Evolutionary conservation across 768 basidiomycete species (phyloP).

Genomic region (Calocybe cyanea): DNA sequence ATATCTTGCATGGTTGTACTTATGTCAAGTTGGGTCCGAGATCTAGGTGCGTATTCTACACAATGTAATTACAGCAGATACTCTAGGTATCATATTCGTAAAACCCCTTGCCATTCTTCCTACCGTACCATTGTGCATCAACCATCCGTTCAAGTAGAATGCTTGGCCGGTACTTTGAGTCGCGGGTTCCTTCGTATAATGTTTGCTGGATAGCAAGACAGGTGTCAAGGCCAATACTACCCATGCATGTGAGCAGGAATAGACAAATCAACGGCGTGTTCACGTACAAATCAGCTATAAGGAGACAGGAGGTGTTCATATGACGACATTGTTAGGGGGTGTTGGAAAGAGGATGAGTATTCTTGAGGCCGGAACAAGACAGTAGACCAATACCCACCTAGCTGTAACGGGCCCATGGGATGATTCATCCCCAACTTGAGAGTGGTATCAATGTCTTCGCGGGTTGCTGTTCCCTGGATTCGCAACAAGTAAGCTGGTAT

Average conservation of each 20-base stretch:
- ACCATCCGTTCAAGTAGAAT: conserved; percentile 93
- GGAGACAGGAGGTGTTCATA: neutral
- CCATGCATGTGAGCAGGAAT: conserved; percentile 2
- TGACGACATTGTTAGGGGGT: too few species aligned
- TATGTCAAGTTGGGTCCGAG: too few species aligned
- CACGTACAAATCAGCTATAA: conserved; percentile 56
- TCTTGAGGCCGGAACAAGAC: neutral
- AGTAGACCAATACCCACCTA: conserved; percentile 45
- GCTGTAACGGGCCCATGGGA: conserved; percentile 91
- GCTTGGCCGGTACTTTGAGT: conserved; percentile 93
- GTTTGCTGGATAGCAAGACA: conserved; percentile 93
- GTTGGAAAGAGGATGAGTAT: too few species aligned
- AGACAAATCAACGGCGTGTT: neutral
- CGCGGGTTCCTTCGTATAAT: conserved; percentile 82
- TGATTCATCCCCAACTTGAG: conserved; percentile 92
- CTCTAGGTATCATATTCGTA: conserved; percentile 66
- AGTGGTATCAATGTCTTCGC: conserved; percentile 94
- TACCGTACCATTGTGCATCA: conserved; percentile 90
- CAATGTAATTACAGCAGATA: neutral
- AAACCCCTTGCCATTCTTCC: conserved; percentile 92
- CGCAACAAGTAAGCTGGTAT: neutral
- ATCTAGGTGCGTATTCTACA: too few species aligned
- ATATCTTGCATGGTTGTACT: too few species aligned
- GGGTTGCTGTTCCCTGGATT: conserved; percentile 77
- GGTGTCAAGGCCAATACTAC: conserved; percentile 94